Conservation (phyloP, 495 filamentous ascomycete species). For the Neurospora sp. region DNA sequence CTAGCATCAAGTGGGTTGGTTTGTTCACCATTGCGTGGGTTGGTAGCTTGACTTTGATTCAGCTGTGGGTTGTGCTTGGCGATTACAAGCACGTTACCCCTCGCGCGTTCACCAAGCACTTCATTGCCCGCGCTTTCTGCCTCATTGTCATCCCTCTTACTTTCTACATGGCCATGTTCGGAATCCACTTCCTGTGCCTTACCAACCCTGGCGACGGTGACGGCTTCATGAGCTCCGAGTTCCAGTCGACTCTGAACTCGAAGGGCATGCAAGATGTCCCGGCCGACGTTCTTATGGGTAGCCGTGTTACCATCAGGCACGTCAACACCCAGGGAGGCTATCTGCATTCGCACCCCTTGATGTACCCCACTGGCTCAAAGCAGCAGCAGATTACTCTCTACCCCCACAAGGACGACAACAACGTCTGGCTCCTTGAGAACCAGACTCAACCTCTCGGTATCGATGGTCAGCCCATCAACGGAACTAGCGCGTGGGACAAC, state of each 20-base stretch:
- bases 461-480: conserved; percentile 64
- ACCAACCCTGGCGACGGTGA: conserved; percentile 94
- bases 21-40: conserved; percentile 99
- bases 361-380: conserved; percentile 96
- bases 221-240: conserved; percentile 99
- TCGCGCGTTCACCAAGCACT: conserved; percentile 88
- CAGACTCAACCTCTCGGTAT: conserved; percentile 80
- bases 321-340: conserved; percentile 97
- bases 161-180: conserved; percentile 95
- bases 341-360: conserved; percentile 89
- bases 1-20: conserved; percentile 98
- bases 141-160: conserved; percentile 80
- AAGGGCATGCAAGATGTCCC: conserved; percentile 94
- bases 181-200: conserved; percentile 86
- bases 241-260: conserved; percentile 92
- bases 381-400: conserved; percentile 98
- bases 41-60: conserved; percentile 77
- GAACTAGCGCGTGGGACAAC: conserved; percentile 75
- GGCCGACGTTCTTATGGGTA: conserved; percentile 83
- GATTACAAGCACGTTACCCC: conserved; percentile 73
- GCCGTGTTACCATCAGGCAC: conserved; percentile 77
- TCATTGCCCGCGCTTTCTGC: conserved; percentile 84
- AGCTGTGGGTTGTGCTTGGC: conserved; percentile 90
- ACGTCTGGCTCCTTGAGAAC: conserved; percentile 87
- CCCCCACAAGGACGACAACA: conserved; percentile 98